A percentile compares a stretch with the other conserved stretches of the same genome.
phyloP scores from a whole-genome alignment of 805 yeast species.

The Nakazawaea ernobii region DNA sequence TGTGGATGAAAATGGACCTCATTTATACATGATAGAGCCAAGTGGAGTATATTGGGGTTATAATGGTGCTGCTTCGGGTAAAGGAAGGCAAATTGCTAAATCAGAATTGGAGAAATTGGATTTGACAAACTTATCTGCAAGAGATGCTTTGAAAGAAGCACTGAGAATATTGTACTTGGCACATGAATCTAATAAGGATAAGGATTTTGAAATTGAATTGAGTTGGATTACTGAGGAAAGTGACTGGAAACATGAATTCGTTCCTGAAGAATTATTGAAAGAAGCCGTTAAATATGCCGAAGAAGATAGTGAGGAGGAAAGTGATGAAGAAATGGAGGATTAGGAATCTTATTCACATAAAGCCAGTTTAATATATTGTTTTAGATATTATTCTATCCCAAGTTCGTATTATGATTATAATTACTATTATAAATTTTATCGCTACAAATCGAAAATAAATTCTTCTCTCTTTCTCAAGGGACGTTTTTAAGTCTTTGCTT shows the following conservation, averaged over 20 bases:
- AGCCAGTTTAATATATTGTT: background rate
- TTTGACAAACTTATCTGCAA: conserved; percentile 58
- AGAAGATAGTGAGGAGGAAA: conserved; percentile 74
- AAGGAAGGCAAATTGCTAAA: conserved; percentile 97
- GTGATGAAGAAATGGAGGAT: conserved; percentile 43
- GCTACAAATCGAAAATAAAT: no score
- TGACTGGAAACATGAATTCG: conserved; percentile 69
- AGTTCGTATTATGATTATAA: no score
- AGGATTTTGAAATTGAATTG: conserved; percentile 91
- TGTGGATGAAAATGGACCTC: conserved; percentile 83
- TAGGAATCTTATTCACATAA: conserved; percentile 1
- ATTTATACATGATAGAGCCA: conserved; percentile 95
- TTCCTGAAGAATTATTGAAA: conserved; percentile 71
- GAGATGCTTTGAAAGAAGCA: conserved; percentile 87
- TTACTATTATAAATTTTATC: no score
- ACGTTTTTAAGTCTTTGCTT: conserved; percentile 18
- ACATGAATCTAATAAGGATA: conserved; percentile 96
- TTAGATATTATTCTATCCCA: background rate
- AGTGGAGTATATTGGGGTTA: conserved; percentile 98
- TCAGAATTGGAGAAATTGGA: conserved; percentile 91
- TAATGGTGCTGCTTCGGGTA: conserved; percentile 95
- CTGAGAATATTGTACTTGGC: conserved; percentile 91
- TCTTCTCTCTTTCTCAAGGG: background rate
- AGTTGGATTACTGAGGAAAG: conserved; percentile 83
- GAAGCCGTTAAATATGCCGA: conserved; percentile 85